These are phyloP conservation scores for Ilyonectria sp. DNA, from an alignment of 2,329 filamentous ascomycete genomes.

Conservation along the genomic window DNA sequence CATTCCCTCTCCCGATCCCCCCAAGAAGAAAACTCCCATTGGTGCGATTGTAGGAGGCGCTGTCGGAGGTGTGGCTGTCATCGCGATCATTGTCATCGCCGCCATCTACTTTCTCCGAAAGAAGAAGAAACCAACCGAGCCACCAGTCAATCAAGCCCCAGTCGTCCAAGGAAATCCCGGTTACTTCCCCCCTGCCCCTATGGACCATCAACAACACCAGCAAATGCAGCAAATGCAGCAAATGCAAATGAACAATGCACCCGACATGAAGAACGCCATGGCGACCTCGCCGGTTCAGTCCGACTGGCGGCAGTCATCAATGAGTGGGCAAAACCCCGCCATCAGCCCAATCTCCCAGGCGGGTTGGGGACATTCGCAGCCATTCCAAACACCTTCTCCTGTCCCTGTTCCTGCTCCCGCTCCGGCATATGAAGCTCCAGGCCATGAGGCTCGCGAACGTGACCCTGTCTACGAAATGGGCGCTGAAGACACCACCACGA, in stretches of 20 bases:
- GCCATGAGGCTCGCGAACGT: not conserved
- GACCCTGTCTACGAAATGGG: slow-evolving; percentile 4
- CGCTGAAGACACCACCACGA: not conserved
- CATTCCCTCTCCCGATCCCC: not conserved
- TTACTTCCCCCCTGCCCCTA: not conserved
- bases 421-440: not conserved
- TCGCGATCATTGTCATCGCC: slow-evolving; percentile 24
- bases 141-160: not conserved
- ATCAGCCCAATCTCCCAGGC: slow-evolving; percentile 28
- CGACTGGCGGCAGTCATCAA: slow-evolving; percentile 30
- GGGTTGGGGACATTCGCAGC: slow-evolving; percentile 20
- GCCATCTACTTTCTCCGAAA: slow-evolving; percentile 24
- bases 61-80: slow-evolving; percentile 26
- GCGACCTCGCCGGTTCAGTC: slow-evolving; percentile 20
- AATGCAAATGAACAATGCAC: slow-evolving; percentile 6
- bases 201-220: not conserved
- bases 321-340: slow-evolving; percentile 3
- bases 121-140: slow-evolving; percentile 18
- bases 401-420: not conserved
- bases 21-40: slow-evolving; percentile 1
- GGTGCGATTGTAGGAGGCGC: slow-evolving; percentile 35
- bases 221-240: not conserved
- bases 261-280: slow-evolving; percentile 15
- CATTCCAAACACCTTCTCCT: not conserved
- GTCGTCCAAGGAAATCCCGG: not conserved